Evolutionary conservation across 2,329 filamentous ascomycete genomes (phyloP), one percentile per base, ranked within the genome.

Genomic region (Neonectria neomacrospora): DNA sequence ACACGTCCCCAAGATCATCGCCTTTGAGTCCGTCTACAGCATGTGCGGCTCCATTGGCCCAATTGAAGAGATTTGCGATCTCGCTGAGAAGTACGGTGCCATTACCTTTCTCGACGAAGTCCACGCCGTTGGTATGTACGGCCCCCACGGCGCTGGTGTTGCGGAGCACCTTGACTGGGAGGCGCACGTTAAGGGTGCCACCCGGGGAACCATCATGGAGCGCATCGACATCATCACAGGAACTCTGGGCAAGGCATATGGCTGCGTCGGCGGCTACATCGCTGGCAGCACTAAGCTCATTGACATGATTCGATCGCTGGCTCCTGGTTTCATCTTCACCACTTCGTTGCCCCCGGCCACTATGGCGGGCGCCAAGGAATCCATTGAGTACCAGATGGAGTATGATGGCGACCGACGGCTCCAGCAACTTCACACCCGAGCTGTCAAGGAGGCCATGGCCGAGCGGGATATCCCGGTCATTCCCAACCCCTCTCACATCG

Each of bases 81-180:
- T 99, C 57, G 95, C 96, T 10, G 94, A 98, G 67, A 97, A 97
- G 83, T 99, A 99, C 77, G 96, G 96, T 63, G 96, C 96, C 41
- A 90, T 99, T 68, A 99, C 96, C 73, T 99, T 99, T 79, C 85
- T 97, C 77, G 96, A 99, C 77, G 96, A 99, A 88, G 96, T 99
- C 65, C 96, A 99, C 81, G 96, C 96, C 47, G 96, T 99, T 22
- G 96, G 96, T 77, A 98, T 99, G 96, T 99, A 99, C 79, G 96
- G 96, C 75, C 94, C 96, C 76, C 89, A 93, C 74, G 96, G 96
- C 66, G 96, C 94, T 61, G 96, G 96, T 80, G 96, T 99, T 47
- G 96, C 96, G 34, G 96, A 99, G 82, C 96, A 99, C 79, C 89
- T 99, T 54, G 95, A 99, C 77, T 99, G 91, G 76, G 93, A 97